Percentiles rank a stretch among this genome's conserved stretches.
These are phyloP conservation scores for Parietichytrium sp. DNA, from an alignment of 108 stramenopile genomes.

Conservation along the genomic window DNA sequence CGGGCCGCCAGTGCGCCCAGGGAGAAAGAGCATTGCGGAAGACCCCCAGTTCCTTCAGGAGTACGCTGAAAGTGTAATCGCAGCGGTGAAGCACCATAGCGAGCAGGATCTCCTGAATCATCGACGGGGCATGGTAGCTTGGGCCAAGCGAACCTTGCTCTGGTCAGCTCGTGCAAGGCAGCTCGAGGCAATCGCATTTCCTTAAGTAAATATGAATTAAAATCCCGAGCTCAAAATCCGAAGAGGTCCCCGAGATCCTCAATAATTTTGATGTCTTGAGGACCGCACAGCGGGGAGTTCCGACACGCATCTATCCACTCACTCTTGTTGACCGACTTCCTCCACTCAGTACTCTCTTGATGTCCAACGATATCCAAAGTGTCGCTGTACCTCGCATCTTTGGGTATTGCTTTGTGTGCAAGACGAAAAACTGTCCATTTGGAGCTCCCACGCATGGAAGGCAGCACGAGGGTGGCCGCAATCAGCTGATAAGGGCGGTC, in stretches of 20 bases:
- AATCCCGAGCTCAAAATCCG: too few species aligned
- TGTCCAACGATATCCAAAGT: too few species aligned
- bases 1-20: constrained; percentile 42
- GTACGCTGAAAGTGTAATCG: neutral
- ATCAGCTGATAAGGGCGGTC: neutral
- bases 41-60: neutral
- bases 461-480: neutral
- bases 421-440: neutral
- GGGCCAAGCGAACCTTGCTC: neutral
- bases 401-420: neutral
- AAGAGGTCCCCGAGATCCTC: too few species aligned
- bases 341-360: too few species aligned
- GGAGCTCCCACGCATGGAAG: neutral
- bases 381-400: too few species aligned
- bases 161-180: too few species aligned
- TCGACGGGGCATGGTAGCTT: neutral
- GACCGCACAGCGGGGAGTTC: too few species aligned
- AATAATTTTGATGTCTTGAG: too few species aligned
- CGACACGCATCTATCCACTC: too few species aligned
- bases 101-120: neutral
- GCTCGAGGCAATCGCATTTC: too few species aligned
- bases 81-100: neutral
- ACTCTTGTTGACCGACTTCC: too few species aligned
- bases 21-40: neutral
- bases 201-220: too few species aligned